Evolutionary conservation across 495 filamentous ascomycete species (phyloP).

Genomic region (Clohesyomyces aquaticus): DNA sequence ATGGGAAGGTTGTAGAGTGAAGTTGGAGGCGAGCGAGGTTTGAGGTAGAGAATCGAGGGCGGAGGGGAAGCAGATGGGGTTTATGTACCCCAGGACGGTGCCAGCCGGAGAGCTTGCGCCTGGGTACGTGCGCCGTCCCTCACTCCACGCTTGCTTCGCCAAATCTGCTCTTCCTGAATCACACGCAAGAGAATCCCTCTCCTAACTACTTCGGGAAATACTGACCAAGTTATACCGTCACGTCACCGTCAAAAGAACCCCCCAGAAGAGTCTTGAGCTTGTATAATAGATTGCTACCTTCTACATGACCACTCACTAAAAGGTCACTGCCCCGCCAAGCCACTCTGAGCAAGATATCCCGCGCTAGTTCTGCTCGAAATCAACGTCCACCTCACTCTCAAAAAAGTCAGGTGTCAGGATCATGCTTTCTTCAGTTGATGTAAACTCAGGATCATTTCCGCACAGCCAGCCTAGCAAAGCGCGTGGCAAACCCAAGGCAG

Average conservation of each 20-base stretch:
- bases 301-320: neutral
- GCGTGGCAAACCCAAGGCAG: slow-evolving; percentile 2
- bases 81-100: neutral
- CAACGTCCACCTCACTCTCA: neutral
- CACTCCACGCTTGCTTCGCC: neutral
- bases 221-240: neutral
- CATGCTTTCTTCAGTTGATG: slow-evolving; percentile 11
- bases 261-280: neutral
- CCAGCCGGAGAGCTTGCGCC: neutral
- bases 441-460: slow-evolving; percentile 9
- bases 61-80: neutral
- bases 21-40: neutral
- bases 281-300: neutral
- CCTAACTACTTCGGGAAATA: neutral
- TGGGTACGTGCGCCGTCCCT: neutral
- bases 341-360: neutral
- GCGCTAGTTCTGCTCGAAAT: neutral
- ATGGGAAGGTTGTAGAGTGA: neutral
- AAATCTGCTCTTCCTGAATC: neutral
- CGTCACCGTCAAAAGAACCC: neutral
- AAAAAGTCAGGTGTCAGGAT: slow-evolving; percentile 26
- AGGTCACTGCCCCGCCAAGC: neutral
- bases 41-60: neutral
- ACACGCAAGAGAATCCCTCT: neutral
- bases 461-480: slow-evolving; percentile 13